A percentile compares a stretch with the other conserved stretches of the same genome.
Evolutionary conservation across 2,329 filamentous ascomycete species (phyloP).

Genomic region (Atkinsonella texensis): DNA sequence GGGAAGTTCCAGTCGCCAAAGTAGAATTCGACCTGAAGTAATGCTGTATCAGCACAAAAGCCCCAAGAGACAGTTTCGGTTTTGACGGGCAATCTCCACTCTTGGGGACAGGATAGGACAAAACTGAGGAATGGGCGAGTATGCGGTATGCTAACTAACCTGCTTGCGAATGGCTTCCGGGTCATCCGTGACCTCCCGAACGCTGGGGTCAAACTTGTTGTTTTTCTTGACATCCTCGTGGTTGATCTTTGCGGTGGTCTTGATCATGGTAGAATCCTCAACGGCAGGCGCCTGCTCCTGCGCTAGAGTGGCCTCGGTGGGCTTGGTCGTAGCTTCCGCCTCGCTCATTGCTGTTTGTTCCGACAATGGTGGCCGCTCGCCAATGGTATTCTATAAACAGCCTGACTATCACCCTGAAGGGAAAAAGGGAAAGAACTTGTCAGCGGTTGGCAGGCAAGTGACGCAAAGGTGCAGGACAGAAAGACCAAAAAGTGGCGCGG

Average conservation of each 20-base stretch:
- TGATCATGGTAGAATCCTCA: slow-evolving; percentile 25
- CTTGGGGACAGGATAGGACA: not conserved
- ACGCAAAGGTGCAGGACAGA: not conserved
- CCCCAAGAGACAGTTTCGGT: not conserved
- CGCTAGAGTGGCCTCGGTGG: slow-evolving; percentile 11
- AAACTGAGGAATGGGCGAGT: not conserved
- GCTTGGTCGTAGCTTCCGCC: slow-evolving; percentile 13
- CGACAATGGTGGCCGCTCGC: not conserved
- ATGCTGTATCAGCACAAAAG: not conserved
- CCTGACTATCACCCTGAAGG: not conserved
- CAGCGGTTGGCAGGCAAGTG: not conserved
- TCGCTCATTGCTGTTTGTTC: slow-evolving; percentile 8
- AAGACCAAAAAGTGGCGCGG: not conserved
- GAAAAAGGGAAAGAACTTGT: not conserved
- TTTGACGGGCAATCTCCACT: too few species aligned
- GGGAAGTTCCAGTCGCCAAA: slow-evolving; percentile 86
- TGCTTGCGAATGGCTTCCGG: slow-evolving; percentile 73
- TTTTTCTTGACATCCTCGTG: slow-evolving; percentile 37
- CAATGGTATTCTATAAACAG: not conserved
- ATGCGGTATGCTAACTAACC: slow-evolving; percentile 31
- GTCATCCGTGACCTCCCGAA: slow-evolving; percentile 60
- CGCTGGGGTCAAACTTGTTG: slow-evolving; percentile 58
- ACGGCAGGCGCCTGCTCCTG: slow-evolving; percentile 13
- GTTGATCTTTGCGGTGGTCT: slow-evolving; percentile 31
- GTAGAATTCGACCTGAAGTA: slow-evolving; percentile 76